Conservation (phyloP, 768 basidiomycete species). For the Phanerochaete sordida region DNA sequence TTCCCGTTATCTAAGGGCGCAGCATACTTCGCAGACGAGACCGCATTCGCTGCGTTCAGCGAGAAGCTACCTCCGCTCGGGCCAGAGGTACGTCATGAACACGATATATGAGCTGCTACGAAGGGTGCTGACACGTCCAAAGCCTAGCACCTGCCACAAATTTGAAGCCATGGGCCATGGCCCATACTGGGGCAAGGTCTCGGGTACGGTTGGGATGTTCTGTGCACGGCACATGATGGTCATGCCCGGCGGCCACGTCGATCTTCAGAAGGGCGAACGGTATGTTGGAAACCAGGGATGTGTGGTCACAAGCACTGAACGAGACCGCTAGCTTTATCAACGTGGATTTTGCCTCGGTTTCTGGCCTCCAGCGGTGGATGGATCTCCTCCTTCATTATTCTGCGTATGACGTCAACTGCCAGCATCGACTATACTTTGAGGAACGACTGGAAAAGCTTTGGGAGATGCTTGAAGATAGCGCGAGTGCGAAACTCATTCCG, state of each 20-base stretch:
- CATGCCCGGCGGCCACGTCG: slow-evolving; percentile 13
- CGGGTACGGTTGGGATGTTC: slow-evolving; percentile 11
- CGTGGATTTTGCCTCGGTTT: slow-evolving; percentile 10
- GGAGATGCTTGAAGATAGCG: not conserved
- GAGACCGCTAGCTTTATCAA: slow-evolving; percentile 5
- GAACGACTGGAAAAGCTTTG: not conserved
- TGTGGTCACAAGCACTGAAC: not conserved
- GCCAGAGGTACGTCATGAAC: not conserved
- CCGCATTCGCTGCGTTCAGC: slow-evolving; percentile 1
- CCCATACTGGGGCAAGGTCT: slow-evolving; percentile 9
- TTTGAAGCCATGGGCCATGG: slow-evolving; percentile 15
- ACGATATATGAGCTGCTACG: not conserved
- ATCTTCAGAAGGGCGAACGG: slow-evolving; percentile 18
- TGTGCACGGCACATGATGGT: slow-evolving; percentile 17
- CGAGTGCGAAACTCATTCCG: not conserved
- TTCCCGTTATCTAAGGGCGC: slow-evolving; percentile 9
- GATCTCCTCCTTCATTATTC: not conserved
- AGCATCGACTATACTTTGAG: slow-evolving; percentile 15
- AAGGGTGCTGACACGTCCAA: not conserved
- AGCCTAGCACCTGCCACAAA: slow-evolving; percentile 14
- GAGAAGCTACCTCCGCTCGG: not conserved
- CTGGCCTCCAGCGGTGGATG: slow-evolving; percentile 8
- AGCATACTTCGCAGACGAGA: slow-evolving; percentile 11
- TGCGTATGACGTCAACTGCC: slow-evolving; percentile 26
- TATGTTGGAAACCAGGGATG: not conserved